Base-by-base conservation (phyloP, 371 early-diverging fungal species). In the Conidiobolus incongruus region DNA sequence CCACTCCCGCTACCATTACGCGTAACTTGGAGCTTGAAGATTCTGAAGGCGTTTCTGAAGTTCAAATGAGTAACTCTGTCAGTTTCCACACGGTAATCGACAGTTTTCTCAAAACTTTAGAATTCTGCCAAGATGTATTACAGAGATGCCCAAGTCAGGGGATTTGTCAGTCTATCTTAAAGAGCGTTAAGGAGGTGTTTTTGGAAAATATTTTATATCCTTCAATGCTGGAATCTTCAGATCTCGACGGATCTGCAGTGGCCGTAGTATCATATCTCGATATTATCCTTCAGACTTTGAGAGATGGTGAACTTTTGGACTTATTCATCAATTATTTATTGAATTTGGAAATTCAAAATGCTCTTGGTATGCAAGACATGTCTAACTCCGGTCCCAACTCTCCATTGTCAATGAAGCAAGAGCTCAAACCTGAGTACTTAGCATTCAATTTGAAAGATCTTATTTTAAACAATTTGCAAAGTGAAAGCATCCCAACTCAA, bases 221-320 rank as follows among this genome's bases (percentile, higher is more conserved):
- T 5, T 77, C 84, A 22, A 65, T 91, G 42, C 54, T 76, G 22
- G 84, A 82, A 45, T 79, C 84, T 49, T 81, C 83, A 0, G 95
- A 94, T 53, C 70, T 70, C 12, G 91, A 94, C 52, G 91, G 90
- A 0, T 84, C 85, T 38, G 76, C 87, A 1, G 84, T 87, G 0
- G 81, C 90, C 0, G 77, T 81, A 1, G 74, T 94, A 45, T 79
- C 73, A 45, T 94, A 94, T 48, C 66, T 92, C 31, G 81, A 81
- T 42, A 52, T 77, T 41, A 81, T 91, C 45, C 51, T 89, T 5
- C 77, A 76, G 32, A 66, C 70, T 0, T 53, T 85, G 13, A 65
- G 72, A 28, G 81, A 86, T 47, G 75, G 77, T 20, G 70, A 74
- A 22, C 54, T 90, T 38, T 70, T 78, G 8, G 66, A 73, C 28